Percentiles rank a stretch among this genome's conserved stretches.
Evolutionary conservation across 225 moss, liverwort and hornwort genomes (phyloP).

Genomic region (Physcomitrium patens): DNA sequence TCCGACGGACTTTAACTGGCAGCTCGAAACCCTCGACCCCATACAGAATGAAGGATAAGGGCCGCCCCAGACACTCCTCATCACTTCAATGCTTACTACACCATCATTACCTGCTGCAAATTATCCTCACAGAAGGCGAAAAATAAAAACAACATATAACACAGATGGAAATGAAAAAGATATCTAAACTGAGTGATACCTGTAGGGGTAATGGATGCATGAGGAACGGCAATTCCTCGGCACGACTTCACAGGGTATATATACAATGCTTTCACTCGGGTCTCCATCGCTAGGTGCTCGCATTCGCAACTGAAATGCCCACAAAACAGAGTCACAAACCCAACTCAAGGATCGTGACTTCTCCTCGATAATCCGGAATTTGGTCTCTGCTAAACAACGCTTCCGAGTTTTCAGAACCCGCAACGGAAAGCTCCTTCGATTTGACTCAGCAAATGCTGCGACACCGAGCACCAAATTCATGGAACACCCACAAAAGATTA

Average conservation of each 20-base stretch:
- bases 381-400: no score
- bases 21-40: background rate
- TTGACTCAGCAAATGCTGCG: no score
- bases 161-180: no score
- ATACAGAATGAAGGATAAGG: background rate
- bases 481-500: no score
- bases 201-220: slow-evolving; percentile 58
- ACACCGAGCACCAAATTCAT: no score
- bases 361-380: background rate
- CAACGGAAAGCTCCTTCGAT: no score
- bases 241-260: slow-evolving; percentile 92
- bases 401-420: no score
- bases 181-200: slow-evolving; percentile 24
- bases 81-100: background rate
- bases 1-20: no score
- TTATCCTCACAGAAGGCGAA: background rate
- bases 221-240: slow-evolving; percentile 62
- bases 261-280: slow-evolving; percentile 64
- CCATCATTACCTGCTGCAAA: background rate
- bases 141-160: background rate
- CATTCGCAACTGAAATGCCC: no score
- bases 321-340: no score
- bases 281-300: background rate
- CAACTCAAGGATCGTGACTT: no score
- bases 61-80: background rate